Evolutionary conservation across 805 yeast genomes (phyloP).

Genomic region (Ascoidea asiatica): DNA sequence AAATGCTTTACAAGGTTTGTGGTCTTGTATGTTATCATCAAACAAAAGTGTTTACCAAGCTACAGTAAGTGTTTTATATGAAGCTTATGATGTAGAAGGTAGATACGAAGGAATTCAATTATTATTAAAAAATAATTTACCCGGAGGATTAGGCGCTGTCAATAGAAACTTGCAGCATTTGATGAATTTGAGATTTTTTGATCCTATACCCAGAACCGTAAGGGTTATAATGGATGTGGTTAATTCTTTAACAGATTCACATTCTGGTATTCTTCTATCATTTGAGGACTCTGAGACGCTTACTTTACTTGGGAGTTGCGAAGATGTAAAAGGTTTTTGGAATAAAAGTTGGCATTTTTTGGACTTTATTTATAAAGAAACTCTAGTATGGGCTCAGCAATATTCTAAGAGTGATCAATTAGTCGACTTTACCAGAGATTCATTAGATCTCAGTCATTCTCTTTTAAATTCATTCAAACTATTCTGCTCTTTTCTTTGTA

Average conservation of each 20-base stretch:
- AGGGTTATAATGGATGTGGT: slow-evolving; percentile 64
- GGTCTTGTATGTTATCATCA: slow-evolving; percentile 65
- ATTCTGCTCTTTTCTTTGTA: slow-evolving; percentile 23
- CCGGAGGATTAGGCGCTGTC: slow-evolving; percentile 34
- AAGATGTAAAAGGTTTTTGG: slow-evolving; percentile 44
- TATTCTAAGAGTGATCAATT: slow-evolving; percentile 37
- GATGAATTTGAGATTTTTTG: slow-evolving; percentile 36
- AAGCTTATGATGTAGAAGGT: slow-evolving; percentile 68
- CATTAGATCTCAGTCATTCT: slow-evolving; percentile 61
- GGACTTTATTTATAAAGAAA: slow-evolving; percentile 50
- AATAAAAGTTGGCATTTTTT: slow-evolving; percentile 56
- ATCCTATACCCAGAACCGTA: slow-evolving; percentile 66
- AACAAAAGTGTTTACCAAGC: slow-evolving; percentile 44
- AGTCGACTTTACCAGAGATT: slow-evolving; percentile 77
- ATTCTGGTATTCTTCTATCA: slow-evolving; percentile 37
- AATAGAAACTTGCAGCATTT: slow-evolving; percentile 30
- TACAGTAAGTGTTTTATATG: slow-evolving; percentile 59
- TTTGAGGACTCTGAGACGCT: slow-evolving; percentile 16
- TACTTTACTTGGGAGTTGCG: slow-evolving; percentile 13
- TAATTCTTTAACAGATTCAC: slow-evolving; percentile 49
- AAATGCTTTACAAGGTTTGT: slow-evolving; percentile 45
- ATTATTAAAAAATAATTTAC: slow-evolving; percentile 30
- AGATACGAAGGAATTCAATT: slow-evolving; percentile 62
- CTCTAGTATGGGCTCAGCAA: slow-evolving; percentile 62
- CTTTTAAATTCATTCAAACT: slow-evolving; percentile 53